Evolutionary conservation across 805 yeast species (phyloP).

Genomic region (Sugiyamaella chiloensis): DNA sequence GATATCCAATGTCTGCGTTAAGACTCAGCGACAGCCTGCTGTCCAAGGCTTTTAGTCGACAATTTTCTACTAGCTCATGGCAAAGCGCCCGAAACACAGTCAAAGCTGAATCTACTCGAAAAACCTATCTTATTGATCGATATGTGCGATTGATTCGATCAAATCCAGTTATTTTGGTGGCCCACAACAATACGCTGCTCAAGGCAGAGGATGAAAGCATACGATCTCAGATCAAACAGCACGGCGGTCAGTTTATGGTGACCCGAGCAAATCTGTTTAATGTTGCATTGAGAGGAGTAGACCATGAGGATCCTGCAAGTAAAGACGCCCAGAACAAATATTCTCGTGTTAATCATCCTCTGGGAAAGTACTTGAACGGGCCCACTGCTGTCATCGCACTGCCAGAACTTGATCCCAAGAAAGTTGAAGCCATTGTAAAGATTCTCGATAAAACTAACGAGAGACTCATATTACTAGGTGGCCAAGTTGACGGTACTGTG

Average conservation of each 20-base stretch:
- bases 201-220: constrained; percentile 64
- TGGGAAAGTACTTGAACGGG: constrained; percentile 68
- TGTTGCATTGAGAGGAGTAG: constrained; percentile 70
- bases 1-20: too few relatives aligned
- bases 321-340: constrained; percentile 44
- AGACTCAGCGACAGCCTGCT: too few relatives aligned
- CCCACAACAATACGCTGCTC: constrained; percentile 79
- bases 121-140: constrained; percentile 78
- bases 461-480: constrained; percentile 79
- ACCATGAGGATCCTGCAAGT: constrained; percentile 71
- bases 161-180: constrained; percentile 68
- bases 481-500: constrained; percentile 64
- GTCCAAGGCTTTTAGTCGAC: too few relatives aligned
- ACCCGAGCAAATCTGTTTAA: constrained; percentile 67
- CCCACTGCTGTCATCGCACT: constrained; percentile 81
- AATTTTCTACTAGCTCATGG: too few relatives aligned
- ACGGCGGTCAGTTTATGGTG: constrained; percentile 69
- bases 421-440: constrained; percentile 60
- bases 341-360: constrained; percentile 53
- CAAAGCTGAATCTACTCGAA: constrained; percentile 69
- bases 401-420: constrained; percentile 64
- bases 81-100: neutral
- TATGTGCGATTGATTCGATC: constrained; percentile 68
- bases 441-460: constrained; percentile 63
- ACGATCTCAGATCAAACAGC: constrained; percentile 56